Evolutionary conservation across 2,329 filamentous ascomycete species (phyloP).

Genomic region (Phaeosphaeriaceae sp.): DNA sequence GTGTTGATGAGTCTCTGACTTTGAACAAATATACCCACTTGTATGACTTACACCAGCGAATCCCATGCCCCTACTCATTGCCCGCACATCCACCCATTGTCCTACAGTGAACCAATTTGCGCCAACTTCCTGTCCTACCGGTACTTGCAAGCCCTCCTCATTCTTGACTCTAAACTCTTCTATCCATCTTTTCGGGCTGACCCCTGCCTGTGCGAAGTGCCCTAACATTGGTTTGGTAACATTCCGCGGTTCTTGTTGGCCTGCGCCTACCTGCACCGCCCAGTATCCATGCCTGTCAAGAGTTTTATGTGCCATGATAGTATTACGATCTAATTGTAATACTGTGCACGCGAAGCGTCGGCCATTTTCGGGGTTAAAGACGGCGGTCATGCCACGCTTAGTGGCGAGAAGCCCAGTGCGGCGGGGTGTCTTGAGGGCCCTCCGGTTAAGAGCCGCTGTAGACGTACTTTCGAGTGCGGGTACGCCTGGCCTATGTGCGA

Average conservation of each 20-base stretch:
- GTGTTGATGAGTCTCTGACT: slow-evolving; percentile 2
- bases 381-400: slow-evolving; percentile 95
- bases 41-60: slow-evolving; percentile 74
- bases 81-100: slow-evolving; percentile 86
- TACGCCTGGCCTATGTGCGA: slow-evolving; percentile 59
- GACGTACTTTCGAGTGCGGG: slow-evolving; percentile 62
- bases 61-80: slow-evolving; percentile 83
- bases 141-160: slow-evolving; percentile 72
- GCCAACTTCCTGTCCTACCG: slow-evolving; percentile 75
- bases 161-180: slow-evolving; percentile 86
- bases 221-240: slow-evolving; percentile 83
- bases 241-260: slow-evolving; percentile 75
- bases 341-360: slow-evolving; percentile 86
- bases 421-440: slow-evolving; percentile 63
- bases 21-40: background rate
- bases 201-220: slow-evolving; percentile 81
- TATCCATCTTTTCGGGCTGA: slow-evolving; percentile 83
- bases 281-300: slow-evolving; percentile 83
- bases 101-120: slow-evolving; percentile 93
- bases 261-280: slow-evolving; percentile 87
- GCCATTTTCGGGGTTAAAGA: slow-evolving; percentile 79
- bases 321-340: slow-evolving; percentile 88
- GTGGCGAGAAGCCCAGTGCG: slow-evolving; percentile 83
- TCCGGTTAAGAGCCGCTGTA: slow-evolving; percentile 65
- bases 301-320: slow-evolving; percentile 89